Evolutionary conservation across 139 green algal species (phyloP).

Genomic region (Parachlorella kessleri): DNA sequence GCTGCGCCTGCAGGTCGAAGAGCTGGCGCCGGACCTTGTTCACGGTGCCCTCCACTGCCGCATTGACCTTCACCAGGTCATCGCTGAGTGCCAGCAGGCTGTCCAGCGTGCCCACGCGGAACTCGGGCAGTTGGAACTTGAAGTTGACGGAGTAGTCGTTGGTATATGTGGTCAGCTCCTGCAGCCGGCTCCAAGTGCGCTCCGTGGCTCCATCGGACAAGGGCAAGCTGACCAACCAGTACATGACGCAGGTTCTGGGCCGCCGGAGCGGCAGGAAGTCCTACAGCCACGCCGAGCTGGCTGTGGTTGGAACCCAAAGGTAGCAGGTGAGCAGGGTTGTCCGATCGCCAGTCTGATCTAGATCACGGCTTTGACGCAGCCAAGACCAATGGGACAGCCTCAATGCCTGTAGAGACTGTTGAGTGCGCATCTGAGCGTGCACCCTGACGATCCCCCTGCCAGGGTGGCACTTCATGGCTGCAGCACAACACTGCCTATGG

Average conservation of each 20-base stretch:
- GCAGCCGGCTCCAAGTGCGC: slow-evolving; percentile 72
- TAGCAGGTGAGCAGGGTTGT: no score
- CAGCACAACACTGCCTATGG: no score
- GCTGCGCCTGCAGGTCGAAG: slow-evolving; percentile 48
- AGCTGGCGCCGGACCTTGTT: slow-evolving; percentile 86
- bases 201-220: slow-evolving; percentile 50
- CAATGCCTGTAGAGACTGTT: no score
- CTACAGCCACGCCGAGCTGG: no score
- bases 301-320: no score
- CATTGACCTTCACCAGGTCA: slow-evolving; percentile 88
- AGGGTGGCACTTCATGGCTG: no score
- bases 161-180: slow-evolving; percentile 71
- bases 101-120: slow-evolving; percentile 94
- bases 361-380: no score
- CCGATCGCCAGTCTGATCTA: no score
- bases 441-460: no score
- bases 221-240: slow-evolving; percentile 82
- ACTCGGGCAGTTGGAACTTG: slow-evolving; percentile 80
- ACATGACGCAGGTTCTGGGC: slow-evolving; percentile 51
- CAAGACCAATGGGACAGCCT: no score
- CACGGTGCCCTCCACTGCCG: slow-evolving; percentile 79
- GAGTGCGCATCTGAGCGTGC: no score
- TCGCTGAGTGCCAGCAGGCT: slow-evolving; percentile 91
- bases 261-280: no score
- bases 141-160: slow-evolving; percentile 60